These are phyloP conservation scores for Phytophthora sansomeana DNA, from an alignment of 352 stramenopile genomes.

Conservation along the genomic window DNA sequence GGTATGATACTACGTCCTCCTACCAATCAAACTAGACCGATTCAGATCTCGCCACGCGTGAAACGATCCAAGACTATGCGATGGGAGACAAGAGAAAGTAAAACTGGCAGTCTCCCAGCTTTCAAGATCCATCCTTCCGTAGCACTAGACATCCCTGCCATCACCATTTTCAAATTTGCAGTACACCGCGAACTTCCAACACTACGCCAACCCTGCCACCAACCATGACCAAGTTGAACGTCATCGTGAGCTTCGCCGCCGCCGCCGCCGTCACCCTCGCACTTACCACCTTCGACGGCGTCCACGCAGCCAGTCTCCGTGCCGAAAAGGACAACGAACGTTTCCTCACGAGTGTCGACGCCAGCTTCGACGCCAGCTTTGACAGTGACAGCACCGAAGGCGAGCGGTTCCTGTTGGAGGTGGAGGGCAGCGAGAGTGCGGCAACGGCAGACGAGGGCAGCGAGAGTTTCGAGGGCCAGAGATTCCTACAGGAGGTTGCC, in stretches of 20 bases:
- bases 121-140: too few species aligned
- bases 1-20: too few species aligned
- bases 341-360: slow-evolving; percentile 21
- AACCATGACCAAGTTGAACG: slow-evolving; percentile 35
- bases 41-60: too few species aligned
- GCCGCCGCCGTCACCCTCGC: slow-evolving; percentile 14
- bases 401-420: slow-evolving; percentile 15
- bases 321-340: slow-evolving; percentile 1
- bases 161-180: slow-evolving; percentile 28
- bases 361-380: slow-evolving; percentile 6
- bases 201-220: not conserved
- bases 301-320: slow-evolving; percentile 26
- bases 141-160: not conserved
- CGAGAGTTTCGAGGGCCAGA: not conserved
- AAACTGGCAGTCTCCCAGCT: too few species aligned
- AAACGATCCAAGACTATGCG: too few species aligned
- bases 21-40: too few species aligned
- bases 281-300: slow-evolving; percentile 12
- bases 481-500: not conserved
- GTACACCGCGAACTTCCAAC: not conserved
- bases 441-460: not conserved
- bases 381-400: slow-evolving; percentile 2
- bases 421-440: slow-evolving; percentile 5
- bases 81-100: too few species aligned
- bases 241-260: slow-evolving; percentile 30